Evolutionary conservation across 2,329 filamentous ascomycete genomes (phyloP).

Genomic region (Arthrobotrys megalospora): DNA sequence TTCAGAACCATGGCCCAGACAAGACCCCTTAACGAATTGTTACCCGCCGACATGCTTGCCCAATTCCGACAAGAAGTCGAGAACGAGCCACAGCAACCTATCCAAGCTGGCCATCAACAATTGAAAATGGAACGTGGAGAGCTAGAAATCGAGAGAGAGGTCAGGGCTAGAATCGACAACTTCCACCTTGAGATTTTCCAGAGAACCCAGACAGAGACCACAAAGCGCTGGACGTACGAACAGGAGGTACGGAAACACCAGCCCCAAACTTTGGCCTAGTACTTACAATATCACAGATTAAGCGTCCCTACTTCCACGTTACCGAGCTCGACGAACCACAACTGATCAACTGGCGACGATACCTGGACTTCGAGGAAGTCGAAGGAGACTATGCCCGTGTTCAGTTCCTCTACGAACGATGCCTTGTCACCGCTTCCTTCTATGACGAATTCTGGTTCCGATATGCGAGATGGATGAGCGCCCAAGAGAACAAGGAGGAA

Average conservation of each 20-base stretch:
- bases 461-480: slow-evolving; percentile 94
- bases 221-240: slow-evolving; percentile 94
- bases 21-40: slow-evolving; percentile 81
- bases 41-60: slow-evolving; percentile 77
- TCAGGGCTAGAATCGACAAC: slow-evolving; percentile 83
- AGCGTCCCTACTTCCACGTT: slow-evolving; percentile 96
- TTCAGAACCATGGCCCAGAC: slow-evolving; percentile 83
- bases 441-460: slow-evolving; percentile 99
- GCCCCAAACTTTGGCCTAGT: not conserved
- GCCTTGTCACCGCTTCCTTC: slow-evolving; percentile 89
- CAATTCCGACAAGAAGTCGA: slow-evolving; percentile 81
- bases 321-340: slow-evolving; percentile 90
- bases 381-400: slow-evolving; percentile 83
- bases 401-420: slow-evolving; percentile 92
- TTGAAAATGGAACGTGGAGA: slow-evolving; percentile 74
- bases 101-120: slow-evolving; percentile 65
- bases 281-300: slow-evolving; percentile 72
- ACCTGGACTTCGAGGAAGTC: slow-evolving; percentile 93
- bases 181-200: slow-evolving; percentile 86
- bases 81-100: slow-evolving; percentile 73
- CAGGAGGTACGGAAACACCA: slow-evolving; percentile 72
- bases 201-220: slow-evolving; percentile 86
- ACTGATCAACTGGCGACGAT: slow-evolving; percentile 92
- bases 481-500: slow-evolving; percentile 84
- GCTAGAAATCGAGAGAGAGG: slow-evolving; percentile 84